Base-by-base conservation (phyloP, 1,139 yeast species). In the Torulaspora globosa region DNA sequence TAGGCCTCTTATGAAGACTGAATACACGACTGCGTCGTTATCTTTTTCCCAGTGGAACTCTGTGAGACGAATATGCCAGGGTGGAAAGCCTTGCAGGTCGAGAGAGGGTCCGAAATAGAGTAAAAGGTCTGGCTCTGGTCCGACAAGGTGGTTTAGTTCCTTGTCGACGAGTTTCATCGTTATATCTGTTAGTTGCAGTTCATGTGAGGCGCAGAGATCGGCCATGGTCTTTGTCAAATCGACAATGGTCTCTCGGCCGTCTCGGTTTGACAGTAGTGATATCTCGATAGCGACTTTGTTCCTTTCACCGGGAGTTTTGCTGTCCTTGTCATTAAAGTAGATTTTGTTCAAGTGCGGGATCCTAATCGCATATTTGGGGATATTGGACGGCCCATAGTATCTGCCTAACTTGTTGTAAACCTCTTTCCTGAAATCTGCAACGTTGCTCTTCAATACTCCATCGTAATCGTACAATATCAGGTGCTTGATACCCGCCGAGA, bases 1-100 rank as follows among this genome's bases (percentile, higher is more conserved):
- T 55, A 92, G 74, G 1, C 95, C 96, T 54, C 92, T 76, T 44
- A 86, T 75, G 63, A 88, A 92, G 14, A 90, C 94, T 18, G 89
- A 85, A 65, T 92, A 92, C 34, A 80, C 76, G 39, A 89, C 96
- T 49, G 79, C 79, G 50, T 73, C 82, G 61, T 86, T 84, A 61
- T 87, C 96, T 7, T 86, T 84, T 59, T 87, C 92, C 86, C 95
- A 86, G 68, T 84, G 90, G 58, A 92, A 80, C 62, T 92, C 99
- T 8, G 90, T 78, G 47, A 94, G 76, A 51, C 98, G 75, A 35
- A 89, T 79, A 62, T 92, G 97, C 98, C 98, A 92, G 21, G 99
- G 99, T 15, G 98, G 97, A 65, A 83, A 94, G 27, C 95, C 97
- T 65, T 89, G 95, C 44, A 94, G 74, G 63, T 89, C 95, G 53